Percentiles rank a stretch among this genome's conserved stretches.
Evolutionary conservation across 2,329 filamentous ascomycete genomes (phyloP).

Genomic region (Davidsoniella australis): DNA sequence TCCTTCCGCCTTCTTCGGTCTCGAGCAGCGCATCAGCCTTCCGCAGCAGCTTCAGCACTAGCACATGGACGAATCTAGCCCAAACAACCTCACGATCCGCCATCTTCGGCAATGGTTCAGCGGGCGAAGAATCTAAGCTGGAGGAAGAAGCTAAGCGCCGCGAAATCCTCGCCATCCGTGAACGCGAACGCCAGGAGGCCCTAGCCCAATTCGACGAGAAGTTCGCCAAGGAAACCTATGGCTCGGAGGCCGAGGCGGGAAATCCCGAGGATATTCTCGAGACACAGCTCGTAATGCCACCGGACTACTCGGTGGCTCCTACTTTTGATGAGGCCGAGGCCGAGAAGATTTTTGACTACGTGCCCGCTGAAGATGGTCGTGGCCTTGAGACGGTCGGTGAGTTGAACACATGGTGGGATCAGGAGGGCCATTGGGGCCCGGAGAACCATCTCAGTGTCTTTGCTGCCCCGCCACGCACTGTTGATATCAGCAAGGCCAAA

Average conservation of each 20-base stretch:
- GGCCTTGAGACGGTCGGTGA: constrained; percentile 31
- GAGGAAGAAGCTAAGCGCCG: constrained; percentile 15
- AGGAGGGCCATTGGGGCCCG: constrained; percentile 32
- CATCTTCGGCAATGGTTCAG: constrained; percentile 14
- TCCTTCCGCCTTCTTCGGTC: constrained; percentile 7
- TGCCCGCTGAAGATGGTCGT: constrained; percentile 28
- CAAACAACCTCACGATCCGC: constrained; percentile 3
- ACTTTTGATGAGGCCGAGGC: constrained; percentile 13
- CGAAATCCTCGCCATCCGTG: constrained; percentile 19
- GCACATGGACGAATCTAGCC: background rate
- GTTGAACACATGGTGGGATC: constrained; percentile 36
- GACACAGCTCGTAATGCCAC: constrained; percentile 13
- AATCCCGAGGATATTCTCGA: constrained; percentile 10
- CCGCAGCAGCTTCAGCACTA: constrained; percentile 14
- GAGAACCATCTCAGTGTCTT: constrained; percentile 30
- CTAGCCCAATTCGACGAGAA: background rate
- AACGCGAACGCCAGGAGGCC: constrained; percentile 22
- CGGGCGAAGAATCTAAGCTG: constrained; percentile 10
- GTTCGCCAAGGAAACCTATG: constrained; percentile 16
- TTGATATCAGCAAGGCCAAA: constrained; percentile 3
- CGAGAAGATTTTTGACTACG: constrained; percentile 23
- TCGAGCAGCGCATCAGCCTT: constrained; percentile 16
- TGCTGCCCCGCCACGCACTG: constrained; percentile 15
- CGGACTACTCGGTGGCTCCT: constrained; percentile 13
- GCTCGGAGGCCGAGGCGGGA: background rate